Percentiles rank a stretch among this genome's conserved stretches.
phyloP scores from a whole-genome alignment of 345 rosid species.

The Triadica sebifera region DNA sequence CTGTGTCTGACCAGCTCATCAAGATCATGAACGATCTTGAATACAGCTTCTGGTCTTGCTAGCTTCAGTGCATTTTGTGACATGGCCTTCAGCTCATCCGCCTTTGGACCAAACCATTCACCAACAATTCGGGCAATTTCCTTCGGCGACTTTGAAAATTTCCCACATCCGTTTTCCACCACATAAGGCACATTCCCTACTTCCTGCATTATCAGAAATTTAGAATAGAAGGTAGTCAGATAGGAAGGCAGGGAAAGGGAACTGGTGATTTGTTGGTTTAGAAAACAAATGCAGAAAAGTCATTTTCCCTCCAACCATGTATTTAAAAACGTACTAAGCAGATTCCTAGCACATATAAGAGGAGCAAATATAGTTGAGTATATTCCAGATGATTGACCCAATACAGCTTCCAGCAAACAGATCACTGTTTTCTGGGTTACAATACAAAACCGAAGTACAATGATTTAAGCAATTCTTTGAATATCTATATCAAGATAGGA shows the following conservation, averaged over 20 bases:
- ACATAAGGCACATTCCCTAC: slow-evolving; percentile 94
- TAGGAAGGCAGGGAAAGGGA: not conserved
- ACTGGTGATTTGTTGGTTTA: not conserved
- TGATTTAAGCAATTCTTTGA: too few relatives aligned
- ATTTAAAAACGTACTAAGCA: too few relatives aligned
- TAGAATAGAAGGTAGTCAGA: not conserved
- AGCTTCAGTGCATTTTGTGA: slow-evolving; percentile 78
- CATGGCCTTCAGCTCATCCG: slow-evolving; percentile 73
- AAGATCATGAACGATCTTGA: slow-evolving; percentile 93
- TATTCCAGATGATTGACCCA: too few relatives aligned
- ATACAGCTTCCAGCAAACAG: too few relatives aligned
- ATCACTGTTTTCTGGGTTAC: too few relatives aligned
- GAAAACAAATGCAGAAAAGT: too few relatives aligned
- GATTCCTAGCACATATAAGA: too few relatives aligned
- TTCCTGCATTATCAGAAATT: slow-evolving; percentile 48
- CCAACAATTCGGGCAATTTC: slow-evolving; percentile 79
- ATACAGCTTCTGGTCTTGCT: slow-evolving; percentile 91
- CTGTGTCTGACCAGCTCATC: slow-evolving; percentile 83
- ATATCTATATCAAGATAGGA: too few relatives aligned
- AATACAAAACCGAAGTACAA: too few relatives aligned
- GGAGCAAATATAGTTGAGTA: too few relatives aligned
- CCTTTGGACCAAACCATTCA: slow-evolving; percentile 87
- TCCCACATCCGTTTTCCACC: slow-evolving; percentile 92
- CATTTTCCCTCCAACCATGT: too few relatives aligned
- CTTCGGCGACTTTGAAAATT: slow-evolving; percentile 78